A percentile compares a stretch with the other conserved stretches of the same genome.
Evolutionary conservation across 495 filamentous ascomycete species (phyloP).

Genomic region (Podospora conica): DNA sequence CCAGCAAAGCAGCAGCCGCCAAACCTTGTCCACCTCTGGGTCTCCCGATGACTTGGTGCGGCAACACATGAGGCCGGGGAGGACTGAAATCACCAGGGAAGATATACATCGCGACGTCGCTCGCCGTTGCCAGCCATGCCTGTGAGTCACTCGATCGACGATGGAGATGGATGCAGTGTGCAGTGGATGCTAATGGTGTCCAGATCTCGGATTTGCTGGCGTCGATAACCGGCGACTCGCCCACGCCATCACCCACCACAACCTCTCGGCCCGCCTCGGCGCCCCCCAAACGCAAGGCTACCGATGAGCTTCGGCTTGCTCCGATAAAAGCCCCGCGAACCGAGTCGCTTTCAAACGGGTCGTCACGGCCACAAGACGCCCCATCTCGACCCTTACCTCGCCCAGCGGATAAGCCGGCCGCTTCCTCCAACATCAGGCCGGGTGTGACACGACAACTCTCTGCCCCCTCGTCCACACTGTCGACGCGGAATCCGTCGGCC

Average conservation of each 20-base stretch:
- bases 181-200: conserved; percentile 8
- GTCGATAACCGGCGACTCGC: conserved; percentile 46
- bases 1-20: not conserved
- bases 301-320: conserved; percentile 35
- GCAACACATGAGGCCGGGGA: conserved; percentile 28
- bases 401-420: conserved; percentile 9
- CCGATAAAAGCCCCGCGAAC: conserved; percentile 27
- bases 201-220: conserved; percentile 51
- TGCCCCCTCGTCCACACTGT: conserved; percentile 13
- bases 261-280: conserved; percentile 20
- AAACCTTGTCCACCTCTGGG: not conserved
- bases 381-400: conserved; percentile 15
- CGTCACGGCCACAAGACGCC: conserved; percentile 14
- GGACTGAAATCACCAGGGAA: conserved; percentile 15
- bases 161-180: not conserved
- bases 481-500: conserved; percentile 1
- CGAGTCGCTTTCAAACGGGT: conserved; percentile 14
- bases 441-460: conserved; percentile 2
- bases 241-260: conserved; percentile 29
- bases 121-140: conserved; percentile 20
- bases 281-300: conserved; percentile 46
- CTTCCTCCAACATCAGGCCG: not conserved
- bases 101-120: conserved; percentile 3
- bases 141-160: conserved; percentile 15
- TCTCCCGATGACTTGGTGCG: conserved; percentile 26